These are phyloP conservation scores for Aureococcus anophagefferens DNA, from an alignment of 108 stramenopile genomes.

Conservation along the genomic window DNA sequence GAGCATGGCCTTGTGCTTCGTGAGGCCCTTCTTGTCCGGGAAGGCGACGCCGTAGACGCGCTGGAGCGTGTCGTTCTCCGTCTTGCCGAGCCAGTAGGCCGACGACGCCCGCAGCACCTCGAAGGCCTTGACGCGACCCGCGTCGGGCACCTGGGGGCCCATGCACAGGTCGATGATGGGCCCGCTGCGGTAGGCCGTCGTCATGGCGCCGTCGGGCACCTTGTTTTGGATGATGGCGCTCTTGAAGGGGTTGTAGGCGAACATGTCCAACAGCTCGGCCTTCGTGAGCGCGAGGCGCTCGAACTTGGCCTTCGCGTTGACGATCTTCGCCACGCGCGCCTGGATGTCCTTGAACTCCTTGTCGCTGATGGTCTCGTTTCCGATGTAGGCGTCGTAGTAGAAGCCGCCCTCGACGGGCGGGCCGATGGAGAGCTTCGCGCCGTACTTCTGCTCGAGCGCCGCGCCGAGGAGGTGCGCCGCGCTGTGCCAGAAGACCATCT, in stretches of 20 bases:
- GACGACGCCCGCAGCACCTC: slow-evolving; percentile 74
- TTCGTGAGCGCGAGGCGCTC: slow-evolving; percentile 96
- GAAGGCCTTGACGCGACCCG: slow-evolving; percentile 89
- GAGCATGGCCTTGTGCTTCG: slow-evolving; percentile 70
- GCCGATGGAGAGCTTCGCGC: slow-evolving; percentile 84
- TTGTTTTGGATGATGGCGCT: slow-evolving; percentile 79
- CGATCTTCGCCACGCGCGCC: slow-evolving; percentile 66
- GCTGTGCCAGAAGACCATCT: slow-evolving; percentile 97
- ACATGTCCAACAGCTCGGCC: slow-evolving; percentile 89
- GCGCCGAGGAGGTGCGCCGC: slow-evolving; percentile 93
- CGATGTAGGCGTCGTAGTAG: slow-evolving; percentile 99
- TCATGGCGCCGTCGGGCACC: slow-evolving; percentile 84
- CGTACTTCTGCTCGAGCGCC: slow-evolving; percentile 87
- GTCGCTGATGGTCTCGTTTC: slow-evolving; percentile 65
- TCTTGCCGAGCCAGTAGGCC: slow-evolving; percentile 94
- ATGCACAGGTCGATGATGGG: slow-evolving; percentile 95
- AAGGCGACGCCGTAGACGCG: slow-evolving; percentile 96
- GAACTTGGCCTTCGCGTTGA: slow-evolving; percentile 91
- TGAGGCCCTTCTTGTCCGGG: slow-evolving; percentile 94
- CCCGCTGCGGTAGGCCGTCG: slow-evolving; percentile 95
- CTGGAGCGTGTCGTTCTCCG: slow-evolving; percentile 91
- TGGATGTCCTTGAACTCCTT: slow-evolving; percentile 80
- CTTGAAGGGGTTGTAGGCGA: slow-evolving; percentile 97
- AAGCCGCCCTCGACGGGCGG: slow-evolving; percentile 91
- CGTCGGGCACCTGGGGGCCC: slow-evolving; percentile 90